phyloP scores from a whole-genome alignment of 228 moss, liverwort and hornwort species.

The Sphagnum magellanicum region DNA sequence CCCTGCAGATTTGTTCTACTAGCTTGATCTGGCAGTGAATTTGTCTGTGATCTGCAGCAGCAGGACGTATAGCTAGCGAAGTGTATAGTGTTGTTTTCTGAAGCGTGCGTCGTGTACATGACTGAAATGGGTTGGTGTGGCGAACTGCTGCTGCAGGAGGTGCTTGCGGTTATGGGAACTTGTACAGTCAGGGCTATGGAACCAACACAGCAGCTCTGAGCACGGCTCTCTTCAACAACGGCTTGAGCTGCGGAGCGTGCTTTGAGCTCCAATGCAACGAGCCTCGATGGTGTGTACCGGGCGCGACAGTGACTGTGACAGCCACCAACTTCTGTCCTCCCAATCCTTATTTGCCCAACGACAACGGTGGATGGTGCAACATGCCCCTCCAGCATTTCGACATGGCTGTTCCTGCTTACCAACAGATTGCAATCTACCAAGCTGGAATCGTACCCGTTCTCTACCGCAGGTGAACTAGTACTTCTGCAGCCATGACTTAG shows the following conservation, averaged over 20 bases:
- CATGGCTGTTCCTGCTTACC: slow-evolving; percentile 9
- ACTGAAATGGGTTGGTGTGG: too few species aligned
- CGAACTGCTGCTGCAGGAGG: slow-evolving; percentile 20
- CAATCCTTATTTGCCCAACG: slow-evolving; percentile 3
- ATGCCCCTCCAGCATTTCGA: slow-evolving; percentile 12
- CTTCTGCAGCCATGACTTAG: not conserved
- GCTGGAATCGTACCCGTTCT: slow-evolving; percentile 10
- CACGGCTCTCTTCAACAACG: slow-evolving; percentile 10
- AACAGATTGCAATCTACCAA: slow-evolving; percentile 1
- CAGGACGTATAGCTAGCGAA: too few species aligned
- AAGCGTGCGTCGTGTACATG: too few species aligned
- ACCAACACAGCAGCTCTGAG: slow-evolving; percentile 8
- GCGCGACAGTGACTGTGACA: slow-evolving; percentile 6
- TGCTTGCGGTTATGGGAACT: slow-evolving; percentile 22
- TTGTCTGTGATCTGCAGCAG: too few species aligned
- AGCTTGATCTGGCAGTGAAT: too few species aligned
- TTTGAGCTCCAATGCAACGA: slow-evolving; percentile 8
- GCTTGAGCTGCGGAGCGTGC: slow-evolving; percentile 11
- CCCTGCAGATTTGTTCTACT: too few species aligned
- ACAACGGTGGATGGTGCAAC: slow-evolving; percentile 15
- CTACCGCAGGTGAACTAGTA: slow-evolving; percentile 6
- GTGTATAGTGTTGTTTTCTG: too few species aligned
- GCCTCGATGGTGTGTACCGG: slow-evolving; percentile 1
- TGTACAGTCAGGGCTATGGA: slow-evolving; percentile 11
- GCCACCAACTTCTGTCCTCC: slow-evolving; percentile 13